Base-by-base conservation (phyloP, 208 protist genomes). In the Trypanosoma avium region DNA sequence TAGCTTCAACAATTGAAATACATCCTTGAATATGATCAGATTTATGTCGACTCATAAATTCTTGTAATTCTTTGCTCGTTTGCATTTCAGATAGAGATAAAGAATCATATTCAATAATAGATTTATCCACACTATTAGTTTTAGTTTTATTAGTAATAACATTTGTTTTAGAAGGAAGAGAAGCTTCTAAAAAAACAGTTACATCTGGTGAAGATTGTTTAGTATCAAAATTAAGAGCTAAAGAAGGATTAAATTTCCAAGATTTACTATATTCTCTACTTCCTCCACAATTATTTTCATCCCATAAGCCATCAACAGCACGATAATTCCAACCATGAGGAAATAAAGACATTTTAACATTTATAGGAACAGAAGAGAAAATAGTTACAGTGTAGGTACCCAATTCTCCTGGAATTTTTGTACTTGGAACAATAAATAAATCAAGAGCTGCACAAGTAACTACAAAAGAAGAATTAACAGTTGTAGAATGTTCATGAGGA, bases 181-280 rank as follows among this genome's bases (percentile, higher is more conserved):
- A 27, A 2, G 35, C 61, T 59, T 87, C 79, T 24, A 90, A 53
- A 29, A 75, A 87, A 13, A 84, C 40, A n/a, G 77, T 78, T 21
- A 93, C 46, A 36, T 33, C 66, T 55, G 36, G 36, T 42, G 40
- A 67, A 62, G 33, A 24, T 17, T 73, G 40, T 29, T 55, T n/a
- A 4, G 26, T 24, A 38, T 65, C 64, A 57, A 88, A 53, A 26
- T 21, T 33, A 42, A 95, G 61, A 30, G 75, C 74, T 10, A 78
- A 38, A 22, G 85, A 62, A 2, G 86, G 84, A 72, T 94, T 94
- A 71, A 75, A 86, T 61, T 90, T 92, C 90, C 90, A 96, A 57
- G 87, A 88, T 48, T 62, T 42, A 38, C 79, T 86, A 10, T 73
- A 30, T 22, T 79, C 72, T 6, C 84, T 75, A 62, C 70, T 82